Evolutionary conservation across 73 alveolate genomes (phyloP), one percentile per base, ranked within the genome.

Genomic region (Halteria grandinella): DNA sequence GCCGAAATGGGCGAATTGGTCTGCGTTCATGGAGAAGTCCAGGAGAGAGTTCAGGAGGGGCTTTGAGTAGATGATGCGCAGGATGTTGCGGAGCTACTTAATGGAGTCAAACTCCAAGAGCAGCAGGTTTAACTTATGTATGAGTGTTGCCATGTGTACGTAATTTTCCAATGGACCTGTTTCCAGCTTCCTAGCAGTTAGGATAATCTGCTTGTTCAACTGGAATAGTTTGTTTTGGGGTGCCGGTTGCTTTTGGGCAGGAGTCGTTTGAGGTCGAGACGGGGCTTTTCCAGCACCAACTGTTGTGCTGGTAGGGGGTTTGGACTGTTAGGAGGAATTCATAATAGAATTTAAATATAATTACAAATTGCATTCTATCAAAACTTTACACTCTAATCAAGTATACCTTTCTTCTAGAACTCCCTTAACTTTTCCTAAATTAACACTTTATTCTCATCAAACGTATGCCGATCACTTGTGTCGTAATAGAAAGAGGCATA

Each of bases 91-190:
- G 14, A 83, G 41, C n/a, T 63, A 21, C 48, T 72, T 83, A 21
- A 83, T 25, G 41, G 50, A 60, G n/a, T 47, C 73, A 44, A 59
- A 83, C 31, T 83, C 92, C 3, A 83, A 63, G 53, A 83, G 27
- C 25, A 73, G 57, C 4, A 83, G 60, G 51, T 83, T 83, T 12
- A 83, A 37, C 70, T 83, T 83, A 31, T 83, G 92, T 2, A 83
- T 73, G 50, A 83, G 39, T 8, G 92, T 83, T n/a, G 92, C 92
- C 75, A 83, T 75, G 54, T 83, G 92, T n/a, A 73, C 39, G 48
- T 83, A 71, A 45, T 83, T 83, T 40, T 83, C 92, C 0, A 83
- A 40, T 20, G 64, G 83, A 21, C 83, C 84, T 8, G 71, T 57
- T 20, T 73, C 87, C 23, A 75, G 24, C 50, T 75, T 75, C 25